Evolutionary conservation across 805 yeast species (phyloP).

Genomic region (Maudiozyma barnettii): DNA sequence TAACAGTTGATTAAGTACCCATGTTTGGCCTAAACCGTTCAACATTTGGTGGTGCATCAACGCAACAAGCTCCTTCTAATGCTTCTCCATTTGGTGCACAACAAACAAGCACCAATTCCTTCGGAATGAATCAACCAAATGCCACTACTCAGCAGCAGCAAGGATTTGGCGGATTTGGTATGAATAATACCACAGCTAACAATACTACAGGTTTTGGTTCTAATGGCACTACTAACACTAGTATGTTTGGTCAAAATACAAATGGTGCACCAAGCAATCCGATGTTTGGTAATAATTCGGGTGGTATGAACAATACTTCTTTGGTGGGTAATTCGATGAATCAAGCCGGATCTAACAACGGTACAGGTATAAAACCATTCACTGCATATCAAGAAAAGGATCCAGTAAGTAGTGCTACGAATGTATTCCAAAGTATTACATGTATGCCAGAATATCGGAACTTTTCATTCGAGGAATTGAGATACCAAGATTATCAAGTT

Average conservation of each 20-base stretch:
- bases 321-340: constrained; percentile 6
- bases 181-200: constrained; percentile 5
- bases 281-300: constrained; percentile 16
- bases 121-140: constrained; percentile 5
- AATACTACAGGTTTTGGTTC: constrained; percentile 1
- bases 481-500: constrained; percentile 81
- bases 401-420: constrained; percentile 41
- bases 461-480: constrained; percentile 77
- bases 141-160: not conserved
- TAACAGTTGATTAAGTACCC: not conserved
- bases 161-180: constrained; percentile 11
- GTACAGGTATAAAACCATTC: constrained; percentile 67
- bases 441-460: constrained; percentile 87
- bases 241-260: constrained; percentile 4
- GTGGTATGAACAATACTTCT: constrained; percentile 7
- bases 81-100: constrained; percentile 16
- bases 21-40: constrained; percentile 18
- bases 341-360: constrained; percentile 33
- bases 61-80: constrained; percentile 15
- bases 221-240: not conserved
- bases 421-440: constrained; percentile 61
- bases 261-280: constrained; percentile 5
- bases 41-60: constrained; percentile 14
- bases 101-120: constrained; percentile 6
- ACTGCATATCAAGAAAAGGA: constrained; percentile 67